Evolutionary conservation across 2,329 filamentous ascomycete genomes (phyloP).

Genomic region (Ophiosphaerella narmari): DNA sequence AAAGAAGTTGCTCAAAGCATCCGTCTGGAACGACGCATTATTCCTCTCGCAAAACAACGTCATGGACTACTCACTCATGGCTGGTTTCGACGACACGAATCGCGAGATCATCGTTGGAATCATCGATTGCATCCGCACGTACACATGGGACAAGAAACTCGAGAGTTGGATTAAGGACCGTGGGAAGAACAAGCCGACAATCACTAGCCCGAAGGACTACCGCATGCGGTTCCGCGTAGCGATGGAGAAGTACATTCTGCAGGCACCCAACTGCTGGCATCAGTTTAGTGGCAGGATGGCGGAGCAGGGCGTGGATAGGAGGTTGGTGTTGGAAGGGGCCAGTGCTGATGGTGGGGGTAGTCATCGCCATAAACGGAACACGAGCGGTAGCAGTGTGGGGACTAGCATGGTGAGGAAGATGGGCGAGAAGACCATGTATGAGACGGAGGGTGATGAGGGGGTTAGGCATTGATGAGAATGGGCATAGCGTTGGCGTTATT

Average conservation of each 20-base stretch:
- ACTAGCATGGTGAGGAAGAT: conserved; percentile 8
- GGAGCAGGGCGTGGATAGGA: conserved; percentile 20
- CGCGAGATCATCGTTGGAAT: conserved; percentile 96
- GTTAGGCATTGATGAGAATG: background rate
- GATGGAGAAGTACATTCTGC: conserved; percentile 87
- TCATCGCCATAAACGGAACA: conserved; percentile 17
- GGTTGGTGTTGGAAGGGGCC: conserved; percentile 14
- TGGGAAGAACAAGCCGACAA: conserved; percentile 84
- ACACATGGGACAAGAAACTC: conserved; percentile 99
- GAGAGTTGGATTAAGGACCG: conserved; percentile 99
- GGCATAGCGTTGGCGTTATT: conserved; percentile 7
- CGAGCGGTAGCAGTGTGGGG: conserved; percentile 19
- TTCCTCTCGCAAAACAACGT: conserved; percentile 95
- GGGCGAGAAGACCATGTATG: conserved; percentile 2
- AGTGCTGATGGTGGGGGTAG: conserved; percentile 3
- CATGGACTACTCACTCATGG: conserved; percentile 99
- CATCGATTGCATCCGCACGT: conserved; percentile 95
- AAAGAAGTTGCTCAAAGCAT: conserved; percentile 87
- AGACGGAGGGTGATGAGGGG: conserved; percentile 2
- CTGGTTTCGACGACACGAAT: conserved; percentile 86
- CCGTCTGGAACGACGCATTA: conserved; percentile 96
- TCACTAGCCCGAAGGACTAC: conserved; percentile 97
- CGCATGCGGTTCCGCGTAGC: conserved; percentile 94
- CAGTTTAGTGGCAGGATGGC: conserved; percentile 56
- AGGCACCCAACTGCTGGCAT: conserved; percentile 77